Percentiles rank a stretch among this genome's conserved stretches.
These are phyloP conservation scores for Colletotrichum siamense DNA, from an alignment of 2,329 filamentous ascomycete species.

Conservation along the genomic window DNA sequence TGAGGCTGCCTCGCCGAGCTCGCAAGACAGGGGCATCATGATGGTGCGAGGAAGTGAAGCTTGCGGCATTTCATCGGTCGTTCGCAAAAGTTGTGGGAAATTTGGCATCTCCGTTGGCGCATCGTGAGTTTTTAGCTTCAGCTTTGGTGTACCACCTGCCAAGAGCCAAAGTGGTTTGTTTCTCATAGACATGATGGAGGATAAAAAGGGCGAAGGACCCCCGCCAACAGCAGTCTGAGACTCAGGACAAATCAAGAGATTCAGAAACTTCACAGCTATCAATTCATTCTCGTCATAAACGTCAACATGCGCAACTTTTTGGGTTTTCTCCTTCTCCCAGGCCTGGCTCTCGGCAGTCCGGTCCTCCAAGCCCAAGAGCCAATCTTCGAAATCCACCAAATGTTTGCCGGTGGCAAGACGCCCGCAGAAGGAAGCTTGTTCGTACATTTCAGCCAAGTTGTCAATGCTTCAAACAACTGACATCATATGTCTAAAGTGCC, in stretches of 20 bases:
- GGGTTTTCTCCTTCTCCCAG: background rate
- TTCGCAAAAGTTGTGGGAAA: background rate
- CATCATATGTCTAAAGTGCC: background rate
- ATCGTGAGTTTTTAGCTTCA: background rate
- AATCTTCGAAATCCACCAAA: background rate
- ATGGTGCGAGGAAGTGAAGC: background rate
- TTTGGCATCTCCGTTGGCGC: background rate
- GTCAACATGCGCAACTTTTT: background rate
- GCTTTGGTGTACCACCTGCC: background rate
- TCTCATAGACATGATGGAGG: background rate
- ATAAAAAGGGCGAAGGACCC: background rate
- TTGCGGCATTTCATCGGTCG: background rate
- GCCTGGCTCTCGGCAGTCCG: background rate
- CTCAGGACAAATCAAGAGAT: background rate
- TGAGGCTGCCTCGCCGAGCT: background rate
- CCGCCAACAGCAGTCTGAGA: background rate
- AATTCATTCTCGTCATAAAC: background rate
- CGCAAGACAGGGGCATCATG: background rate
- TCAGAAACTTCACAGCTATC: background rate
- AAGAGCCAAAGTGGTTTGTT: background rate
- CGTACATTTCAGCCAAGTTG: background rate
- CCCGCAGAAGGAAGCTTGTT: constrained; percentile 5
- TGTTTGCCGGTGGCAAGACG: constrained; percentile 4
- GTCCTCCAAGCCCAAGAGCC: background rate
- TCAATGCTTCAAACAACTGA: background rate